phyloP scores from a whole-genome alignment of 805 yeast genomes.

The Ogataea parapolymorpha region DNA sequence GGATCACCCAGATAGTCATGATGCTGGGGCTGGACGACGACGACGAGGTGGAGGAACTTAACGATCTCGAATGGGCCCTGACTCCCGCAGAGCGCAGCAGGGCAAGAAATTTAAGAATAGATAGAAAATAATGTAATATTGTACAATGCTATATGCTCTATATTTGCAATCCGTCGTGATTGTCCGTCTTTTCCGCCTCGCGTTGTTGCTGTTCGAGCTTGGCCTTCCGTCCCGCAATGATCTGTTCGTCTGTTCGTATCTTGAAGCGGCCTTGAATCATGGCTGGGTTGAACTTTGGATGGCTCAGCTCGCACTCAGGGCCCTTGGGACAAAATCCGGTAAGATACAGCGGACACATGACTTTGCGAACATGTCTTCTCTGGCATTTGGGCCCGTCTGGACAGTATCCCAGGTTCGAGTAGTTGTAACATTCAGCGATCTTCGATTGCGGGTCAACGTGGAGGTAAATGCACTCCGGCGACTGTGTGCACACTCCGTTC shows the following conservation, averaged over 20 bases:
- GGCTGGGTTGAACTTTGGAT: conserved; percentile 66
- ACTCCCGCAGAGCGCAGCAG: conserved; percentile 70
- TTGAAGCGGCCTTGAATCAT: conserved; percentile 43
- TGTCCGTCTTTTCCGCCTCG: conserved; percentile 15
- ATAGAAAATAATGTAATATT: conserved; percentile 22
- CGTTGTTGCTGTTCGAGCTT: conserved; percentile 23
- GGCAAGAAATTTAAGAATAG: conserved; percentile 57
- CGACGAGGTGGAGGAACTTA: conserved; percentile 33
- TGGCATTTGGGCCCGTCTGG: conserved; percentile 86
- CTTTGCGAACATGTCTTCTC: conserved; percentile 73
- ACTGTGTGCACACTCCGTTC: conserved; percentile 83
- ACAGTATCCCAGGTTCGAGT: conserved; percentile 82
- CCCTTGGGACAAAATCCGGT: conserved; percentile 96
- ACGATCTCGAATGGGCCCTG: conserved; percentile 59
- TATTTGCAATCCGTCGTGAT: conserved; percentile 7
- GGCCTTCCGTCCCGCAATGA: conserved; percentile 27
- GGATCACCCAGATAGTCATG: conserved; percentile 81
- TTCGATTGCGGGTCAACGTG: conserved; percentile 88
- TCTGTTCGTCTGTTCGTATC: conserved; percentile 42
- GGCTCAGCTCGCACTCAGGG: conserved; percentile 70
- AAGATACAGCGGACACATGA: conserved; percentile 72
- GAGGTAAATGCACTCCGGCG: conserved; percentile 88
- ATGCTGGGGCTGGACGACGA: conserved; percentile 79
- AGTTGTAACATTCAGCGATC: conserved; percentile 84
- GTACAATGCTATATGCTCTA: conserved; percentile 6